These are phyloP conservation scores for Austropuccinia psidii DNA, from an alignment of 1,284 basidiomycete genomes.

Conservation along the genomic window DNA sequence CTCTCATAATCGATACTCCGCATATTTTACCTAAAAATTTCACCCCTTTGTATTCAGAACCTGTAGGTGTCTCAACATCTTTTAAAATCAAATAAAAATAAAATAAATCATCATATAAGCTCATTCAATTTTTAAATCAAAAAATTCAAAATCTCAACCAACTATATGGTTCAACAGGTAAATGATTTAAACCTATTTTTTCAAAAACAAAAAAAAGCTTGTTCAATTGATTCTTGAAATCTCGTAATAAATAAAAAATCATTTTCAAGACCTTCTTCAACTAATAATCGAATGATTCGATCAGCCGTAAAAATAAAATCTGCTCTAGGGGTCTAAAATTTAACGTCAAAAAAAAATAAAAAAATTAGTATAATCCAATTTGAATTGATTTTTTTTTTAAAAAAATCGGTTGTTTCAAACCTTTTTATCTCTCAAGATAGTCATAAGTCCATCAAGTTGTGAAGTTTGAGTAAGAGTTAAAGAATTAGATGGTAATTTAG, in stretches of 20 bases:
- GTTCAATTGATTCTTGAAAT: background rate
- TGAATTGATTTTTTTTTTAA: background rate
- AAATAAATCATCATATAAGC: constrained; percentile 61
- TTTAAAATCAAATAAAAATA: constrained; percentile 39
- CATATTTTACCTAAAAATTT: constrained; percentile 90
- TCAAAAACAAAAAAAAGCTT: background rate
- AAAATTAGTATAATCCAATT: constrained; percentile 15
- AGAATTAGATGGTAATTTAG: constrained; percentile 63
- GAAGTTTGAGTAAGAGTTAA: constrained; percentile 75
- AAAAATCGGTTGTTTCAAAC: constrained; percentile 4
- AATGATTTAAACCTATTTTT: constrained; percentile 71
- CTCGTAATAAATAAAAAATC: background rate
- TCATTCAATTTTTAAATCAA: constrained; percentile 52
- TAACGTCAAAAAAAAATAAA: background rate
- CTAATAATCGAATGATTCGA: constrained; percentile 56
- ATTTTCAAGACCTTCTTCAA: constrained; percentile 53
- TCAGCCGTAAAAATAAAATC: constrained; percentile 73
- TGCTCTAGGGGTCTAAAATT: constrained; percentile 56
- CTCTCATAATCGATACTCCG: constrained; percentile 76
- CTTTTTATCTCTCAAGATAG: constrained; percentile 81
- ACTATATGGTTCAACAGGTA: constrained; percentile 76
- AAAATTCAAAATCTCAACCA: background rate
- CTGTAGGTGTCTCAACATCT: constrained; percentile 52
- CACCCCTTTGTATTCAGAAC: constrained; percentile 73
- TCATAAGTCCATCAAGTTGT: constrained; percentile 89